Conservation (phyloP, 1,139 yeast genomes). For the Geotrichum restrictum region DNA sequence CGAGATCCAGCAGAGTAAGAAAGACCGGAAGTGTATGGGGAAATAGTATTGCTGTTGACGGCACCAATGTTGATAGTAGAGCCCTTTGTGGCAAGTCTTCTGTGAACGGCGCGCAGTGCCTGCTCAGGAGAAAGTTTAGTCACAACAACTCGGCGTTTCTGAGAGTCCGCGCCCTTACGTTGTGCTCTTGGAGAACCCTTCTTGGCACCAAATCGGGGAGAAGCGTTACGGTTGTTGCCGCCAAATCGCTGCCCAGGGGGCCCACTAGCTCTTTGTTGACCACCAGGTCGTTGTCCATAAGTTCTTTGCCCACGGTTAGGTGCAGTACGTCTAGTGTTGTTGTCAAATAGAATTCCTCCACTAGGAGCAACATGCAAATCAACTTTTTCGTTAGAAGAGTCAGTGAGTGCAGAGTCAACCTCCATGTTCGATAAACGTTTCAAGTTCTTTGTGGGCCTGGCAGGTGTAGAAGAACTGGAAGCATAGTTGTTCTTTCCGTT, state of each 20-base stretch:
- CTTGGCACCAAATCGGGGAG: conserved; percentile 11
- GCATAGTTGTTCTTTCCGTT: conserved; percentile 6
- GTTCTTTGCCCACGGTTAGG: background rate
- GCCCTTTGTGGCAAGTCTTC: conserved; percentile 11
- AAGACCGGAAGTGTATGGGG: conserved; percentile 16
- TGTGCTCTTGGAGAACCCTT: conserved; percentile 12
- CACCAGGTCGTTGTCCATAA: background rate
- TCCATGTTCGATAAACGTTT: conserved; percentile 6
- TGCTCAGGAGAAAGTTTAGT: conserved; percentile 17
- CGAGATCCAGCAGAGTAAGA: conserved; percentile 18
- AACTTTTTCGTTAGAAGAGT: conserved; percentile 22
- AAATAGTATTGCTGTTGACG: conserved; percentile 11
- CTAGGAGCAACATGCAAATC: conserved; percentile 25
- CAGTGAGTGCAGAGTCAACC: conserved; percentile 12
- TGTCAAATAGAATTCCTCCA: conserved; percentile 16
- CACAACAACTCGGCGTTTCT: conserved; percentile 2
- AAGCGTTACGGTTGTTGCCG: conserved; percentile 9
- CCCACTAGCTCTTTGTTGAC: background rate
- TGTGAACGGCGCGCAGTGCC: conserved; percentile 10
- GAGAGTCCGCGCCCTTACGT: background rate
- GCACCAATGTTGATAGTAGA: conserved; percentile 11
- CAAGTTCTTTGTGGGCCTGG: conserved; percentile 11
- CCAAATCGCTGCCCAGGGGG: conserved; percentile 11
- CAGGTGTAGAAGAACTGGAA: conserved; percentile 6
- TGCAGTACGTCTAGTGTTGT: conserved; percentile 5